Evolutionary conservation across 106 monocot genomes (phyloP), one percentile per base, ranked within the genome.

Genomic region (Iris macrosiphon): DNA sequence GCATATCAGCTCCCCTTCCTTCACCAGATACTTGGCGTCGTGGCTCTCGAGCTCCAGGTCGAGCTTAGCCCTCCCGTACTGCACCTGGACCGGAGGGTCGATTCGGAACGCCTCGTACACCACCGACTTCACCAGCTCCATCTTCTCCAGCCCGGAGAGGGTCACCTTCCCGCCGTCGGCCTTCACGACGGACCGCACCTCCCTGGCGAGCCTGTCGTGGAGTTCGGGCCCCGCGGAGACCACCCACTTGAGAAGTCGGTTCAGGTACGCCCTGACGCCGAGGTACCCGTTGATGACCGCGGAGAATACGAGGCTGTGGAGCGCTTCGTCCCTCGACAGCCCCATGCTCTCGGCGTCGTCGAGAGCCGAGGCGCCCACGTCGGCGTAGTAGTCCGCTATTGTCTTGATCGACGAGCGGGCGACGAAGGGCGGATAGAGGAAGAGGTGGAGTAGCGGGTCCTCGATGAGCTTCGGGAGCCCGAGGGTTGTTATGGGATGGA

Each of bases 281-380:
- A 43, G 73, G 33, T 53, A 69, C 32, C 64, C 34, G 61, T 79
- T 79, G 69, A 70, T 69, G 31, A 58, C 39, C 31, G 49, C 65
- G 27, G 68, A 58, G 63, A 74, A 79, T 26, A 74, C 30, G 31
- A 79, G 34, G 59, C 74, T 79, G 64, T 79, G 79, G 48, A 50
- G 49, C 13, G 79, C 79, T 44, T 74, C 79, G 8, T 69, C 59
- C 17, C 69, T 68, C 3, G 59, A 41, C 26, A 79, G 31, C 6
- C 79, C 79, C 7, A 61, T 25, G 40, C 60, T 59, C 64, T 69
- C 64, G 7, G 79, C 79, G 20, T 38, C 31, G 48, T 74, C 63
- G 15, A 79, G 51, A 22, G 50, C 53, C n/a, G 44, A 6, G 2
- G 53, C 44, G 1, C 57, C 79, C 3, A 59, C 64, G 37, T 35